phyloP scores from a whole-genome alignment of 192 early-diverging fungal species.

The Coemansia sp. region DNA sequence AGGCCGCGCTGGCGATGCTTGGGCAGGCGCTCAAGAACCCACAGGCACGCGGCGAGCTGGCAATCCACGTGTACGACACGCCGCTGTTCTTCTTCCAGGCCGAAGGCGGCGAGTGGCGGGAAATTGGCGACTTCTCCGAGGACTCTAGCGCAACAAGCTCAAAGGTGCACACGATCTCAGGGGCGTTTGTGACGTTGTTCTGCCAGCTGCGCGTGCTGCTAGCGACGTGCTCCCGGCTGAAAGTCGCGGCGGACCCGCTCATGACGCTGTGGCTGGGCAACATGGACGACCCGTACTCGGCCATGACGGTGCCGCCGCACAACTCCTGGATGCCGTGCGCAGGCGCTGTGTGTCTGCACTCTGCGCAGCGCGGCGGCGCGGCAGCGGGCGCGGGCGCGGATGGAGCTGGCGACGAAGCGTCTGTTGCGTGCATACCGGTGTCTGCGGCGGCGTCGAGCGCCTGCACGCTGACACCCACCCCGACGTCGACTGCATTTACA shows the following conservation, averaged over 20 bases:
- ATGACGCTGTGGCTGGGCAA: constrained; percentile 50
- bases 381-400: background rate
- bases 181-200: constrained; percentile 37
- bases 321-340: constrained; percentile 43
- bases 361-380: constrained; percentile 2
- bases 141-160: constrained; percentile 35
- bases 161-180: constrained; percentile 35
- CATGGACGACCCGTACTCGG: constrained; percentile 50
- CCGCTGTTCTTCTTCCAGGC: constrained; percentile 41
- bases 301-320: constrained; percentile 25
- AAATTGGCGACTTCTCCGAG: constrained; percentile 47
- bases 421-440: constrained; percentile 14
- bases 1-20: constrained; percentile 37
- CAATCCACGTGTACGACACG: constrained; percentile 43
- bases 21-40: constrained; percentile 38
- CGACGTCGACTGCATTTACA: constrained; percentile 38
- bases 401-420: background rate
- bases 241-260: constrained; percentile 42
- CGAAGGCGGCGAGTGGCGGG: constrained; percentile 32
- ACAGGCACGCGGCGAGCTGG: constrained; percentile 42
- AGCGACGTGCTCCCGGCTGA: constrained; percentile 47
- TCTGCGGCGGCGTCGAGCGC: constrained; percentile 40
- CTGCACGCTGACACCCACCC: constrained; percentile 45
- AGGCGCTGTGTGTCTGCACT: constrained; percentile 28
- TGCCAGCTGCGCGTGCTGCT: constrained; percentile 46